A percentile compares a stretch with the other conserved stretches of the same genome.
These are phyloP conservation scores for Anthoceros angustus DNA, from an alignment of 225 moss, liverwort and hornwort genomes.

Conservation along the genomic window DNA sequence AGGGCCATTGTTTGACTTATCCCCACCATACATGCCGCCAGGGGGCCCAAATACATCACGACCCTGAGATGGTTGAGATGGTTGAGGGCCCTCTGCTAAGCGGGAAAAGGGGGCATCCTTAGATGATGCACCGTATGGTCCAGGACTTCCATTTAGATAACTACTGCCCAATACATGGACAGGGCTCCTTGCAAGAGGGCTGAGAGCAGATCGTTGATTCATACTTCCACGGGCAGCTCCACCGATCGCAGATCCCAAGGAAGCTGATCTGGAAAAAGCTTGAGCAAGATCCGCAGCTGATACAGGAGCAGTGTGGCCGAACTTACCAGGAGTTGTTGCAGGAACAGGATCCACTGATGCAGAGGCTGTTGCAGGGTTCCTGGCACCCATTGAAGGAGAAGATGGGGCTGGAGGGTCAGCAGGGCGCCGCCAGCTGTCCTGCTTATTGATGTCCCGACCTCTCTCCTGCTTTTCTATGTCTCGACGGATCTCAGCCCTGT, in stretches of 20 bases:
- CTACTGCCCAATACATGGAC: constrained; percentile 42
- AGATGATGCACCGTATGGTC: constrained; percentile 20
- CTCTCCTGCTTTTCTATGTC: constrained; percentile 55
- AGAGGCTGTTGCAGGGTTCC: constrained; percentile 18
- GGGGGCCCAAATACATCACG: constrained; percentile 27
- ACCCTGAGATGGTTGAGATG: constrained; percentile 24
- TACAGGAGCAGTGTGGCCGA: constrained; percentile 49
- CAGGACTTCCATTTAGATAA: constrained; percentile 47
- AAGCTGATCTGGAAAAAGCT: constrained; percentile 73
- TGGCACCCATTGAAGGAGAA: constrained; percentile 10
- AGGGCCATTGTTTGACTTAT: constrained; percentile 33
- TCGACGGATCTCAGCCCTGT: constrained; percentile 46
- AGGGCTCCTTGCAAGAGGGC: constrained; percentile 43
- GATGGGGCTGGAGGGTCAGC: constrained; percentile 27
- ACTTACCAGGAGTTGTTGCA: constrained; percentile 47
- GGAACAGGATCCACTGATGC: constrained; percentile 48
- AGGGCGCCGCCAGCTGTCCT: constrained; percentile 86
- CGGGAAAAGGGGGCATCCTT: constrained; percentile 91
- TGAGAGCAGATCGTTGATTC: constrained; percentile 45
- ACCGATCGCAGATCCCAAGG: constrained; percentile 45
- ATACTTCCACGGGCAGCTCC: constrained; percentile 37
- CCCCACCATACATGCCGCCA: constrained; percentile 29
- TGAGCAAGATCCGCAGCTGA: constrained; percentile 88
- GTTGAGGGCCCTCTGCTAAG: constrained; percentile 69
- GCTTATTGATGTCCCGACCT: constrained; percentile 53